Evolutionary conservation across 371 early-diverging fungal genomes (phyloP).

Genomic region (Mucor racemosus): DNA sequence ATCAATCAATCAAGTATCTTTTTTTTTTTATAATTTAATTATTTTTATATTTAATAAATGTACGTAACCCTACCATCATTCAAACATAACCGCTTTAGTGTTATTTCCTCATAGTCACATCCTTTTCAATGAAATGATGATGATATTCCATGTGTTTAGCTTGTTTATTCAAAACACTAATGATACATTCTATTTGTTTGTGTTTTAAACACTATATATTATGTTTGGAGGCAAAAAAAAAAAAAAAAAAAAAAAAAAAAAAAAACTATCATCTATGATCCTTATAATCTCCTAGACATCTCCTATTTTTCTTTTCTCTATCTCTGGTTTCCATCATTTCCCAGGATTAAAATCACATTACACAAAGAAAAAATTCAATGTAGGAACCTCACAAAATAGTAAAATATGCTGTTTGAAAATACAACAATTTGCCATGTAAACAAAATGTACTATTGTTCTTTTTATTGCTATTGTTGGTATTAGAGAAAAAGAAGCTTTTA

Average conservation of each 20-base stretch:
- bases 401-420: no score
- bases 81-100: no score
- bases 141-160: not conserved
- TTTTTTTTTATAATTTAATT: not conserved
- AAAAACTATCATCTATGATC: no score
- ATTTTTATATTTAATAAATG: not conserved
- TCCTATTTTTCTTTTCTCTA: not conserved
- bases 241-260: no score
- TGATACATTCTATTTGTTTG: not conserved
- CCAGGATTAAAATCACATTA: conserved; percentile 6
- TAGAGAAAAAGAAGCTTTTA: no score
- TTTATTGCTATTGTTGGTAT: no score
- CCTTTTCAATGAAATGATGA: not conserved
- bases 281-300: not conserved
- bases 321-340: not conserved
- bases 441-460: no score
- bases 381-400: no score
- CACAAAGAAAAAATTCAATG: not conserved
- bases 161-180: not conserved
- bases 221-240: conserved; percentile 6
- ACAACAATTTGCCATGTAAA: no score
- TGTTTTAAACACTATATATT: not conserved
- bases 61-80: not conserved
- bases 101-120: not conserved
- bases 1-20: not conserved